These are phyloP conservation scores for Tetrahymena malaccensis DNA, from an alignment of 73 alveolate genomes.

Conservation along the genomic window DNA sequence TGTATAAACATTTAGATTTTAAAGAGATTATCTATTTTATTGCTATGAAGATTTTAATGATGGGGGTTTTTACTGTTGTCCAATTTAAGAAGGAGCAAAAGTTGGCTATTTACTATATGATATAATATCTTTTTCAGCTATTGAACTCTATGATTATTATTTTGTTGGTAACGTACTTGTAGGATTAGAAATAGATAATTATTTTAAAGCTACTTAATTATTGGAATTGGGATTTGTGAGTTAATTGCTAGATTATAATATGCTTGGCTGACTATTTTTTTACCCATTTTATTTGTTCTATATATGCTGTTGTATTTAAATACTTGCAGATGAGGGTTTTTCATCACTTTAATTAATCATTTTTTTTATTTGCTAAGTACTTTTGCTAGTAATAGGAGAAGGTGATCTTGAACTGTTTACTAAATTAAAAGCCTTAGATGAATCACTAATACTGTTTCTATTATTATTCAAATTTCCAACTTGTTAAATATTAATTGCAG, in stretches of 20 bases:
- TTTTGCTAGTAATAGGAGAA: not conserved
- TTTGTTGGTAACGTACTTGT: not conserved
- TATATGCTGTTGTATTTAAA: not conserved
- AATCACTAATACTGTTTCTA: not conserved
- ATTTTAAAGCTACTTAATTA: not conserved
- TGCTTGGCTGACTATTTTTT: not conserved
- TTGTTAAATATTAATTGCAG: not conserved
- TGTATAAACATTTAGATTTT: not conserved
- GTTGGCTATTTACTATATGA: not conserved
- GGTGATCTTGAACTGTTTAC: not conserved
- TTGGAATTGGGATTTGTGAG: not conserved
- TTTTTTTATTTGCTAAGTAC: not conserved
- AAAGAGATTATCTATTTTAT: not conserved
- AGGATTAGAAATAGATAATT: not conserved
- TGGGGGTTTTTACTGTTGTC: not conserved
- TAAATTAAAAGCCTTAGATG: not conserved
- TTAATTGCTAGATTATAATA: not conserved
- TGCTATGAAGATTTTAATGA: not conserved
- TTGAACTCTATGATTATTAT: not conserved
- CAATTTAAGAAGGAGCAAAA: not conserved
- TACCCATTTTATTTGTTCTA: not conserved
- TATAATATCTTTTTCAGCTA: not conserved
- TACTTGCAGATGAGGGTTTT: not conserved
- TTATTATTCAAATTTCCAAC: not conserved
- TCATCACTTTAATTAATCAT: not conserved